Evolutionary conservation across 2,329 filamentous ascomycete species (phyloP).

Genomic region (Orbilia quercus): DNA sequence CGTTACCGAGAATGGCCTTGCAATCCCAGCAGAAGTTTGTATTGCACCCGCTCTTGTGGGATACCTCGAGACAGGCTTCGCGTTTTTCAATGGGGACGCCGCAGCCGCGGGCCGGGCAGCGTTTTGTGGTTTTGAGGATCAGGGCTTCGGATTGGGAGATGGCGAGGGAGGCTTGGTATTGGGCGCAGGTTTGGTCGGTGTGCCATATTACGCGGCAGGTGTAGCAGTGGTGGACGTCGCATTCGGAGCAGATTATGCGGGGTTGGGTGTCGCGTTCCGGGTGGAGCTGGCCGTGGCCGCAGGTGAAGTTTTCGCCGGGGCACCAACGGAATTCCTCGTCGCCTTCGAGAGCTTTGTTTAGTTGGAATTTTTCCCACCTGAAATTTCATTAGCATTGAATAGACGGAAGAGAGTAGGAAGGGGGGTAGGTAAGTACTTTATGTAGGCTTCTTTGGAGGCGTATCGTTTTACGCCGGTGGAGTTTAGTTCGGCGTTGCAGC

Average conservation of each 20-base stretch:
- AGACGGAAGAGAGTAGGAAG: too few species aligned
- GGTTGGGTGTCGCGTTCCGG: constrained; percentile 46
- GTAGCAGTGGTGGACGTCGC: constrained; percentile 50
- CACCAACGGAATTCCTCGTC: constrained; percentile 55
- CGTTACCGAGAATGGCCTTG: constrained; percentile 45
- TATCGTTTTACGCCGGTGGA: constrained; percentile 39
- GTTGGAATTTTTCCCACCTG: constrained; percentile 53
- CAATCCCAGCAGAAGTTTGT: constrained; percentile 56
- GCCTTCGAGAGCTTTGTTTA: constrained; percentile 45
- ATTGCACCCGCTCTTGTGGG: constrained; percentile 47
- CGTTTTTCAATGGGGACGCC: constrained; percentile 48
- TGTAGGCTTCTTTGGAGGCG: constrained; percentile 39
- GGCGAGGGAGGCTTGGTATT: constrained; percentile 35
- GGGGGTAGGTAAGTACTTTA: constrained; percentile 20
- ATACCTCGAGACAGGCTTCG: constrained; percentile 47
- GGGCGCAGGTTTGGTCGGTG: constrained; percentile 29
- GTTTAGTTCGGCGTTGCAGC: constrained; percentile 34
- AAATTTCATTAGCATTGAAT: not conserved
- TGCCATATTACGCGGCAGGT: constrained; percentile 49
- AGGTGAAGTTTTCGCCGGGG: constrained; percentile 41
- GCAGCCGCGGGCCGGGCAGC: constrained; percentile 45
- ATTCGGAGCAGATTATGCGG: constrained; percentile 52
- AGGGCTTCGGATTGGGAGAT: constrained; percentile 49
- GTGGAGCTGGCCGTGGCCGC: constrained; percentile 48
- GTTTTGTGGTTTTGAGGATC: constrained; percentile 53